Percentiles rank a stretch among this genome's conserved stretches.
Evolutionary conservation across 768 basidiomycete genomes (phyloP).

Genomic region (Naematelia encephala): DNA sequence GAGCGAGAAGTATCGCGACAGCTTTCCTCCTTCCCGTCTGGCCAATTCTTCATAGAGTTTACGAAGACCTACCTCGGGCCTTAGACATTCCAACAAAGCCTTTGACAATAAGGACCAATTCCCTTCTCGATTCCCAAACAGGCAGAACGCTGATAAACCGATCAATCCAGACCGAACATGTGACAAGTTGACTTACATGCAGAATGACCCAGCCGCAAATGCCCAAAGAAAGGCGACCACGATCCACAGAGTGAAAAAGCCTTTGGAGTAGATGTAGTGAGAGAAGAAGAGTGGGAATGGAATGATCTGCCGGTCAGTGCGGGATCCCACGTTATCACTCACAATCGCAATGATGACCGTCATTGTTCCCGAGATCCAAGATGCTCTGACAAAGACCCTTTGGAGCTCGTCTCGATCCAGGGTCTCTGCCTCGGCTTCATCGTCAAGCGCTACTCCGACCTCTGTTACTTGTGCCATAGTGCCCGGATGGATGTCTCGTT

Average conservation of each 20-base stretch:
- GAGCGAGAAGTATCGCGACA: too few relatives aligned
- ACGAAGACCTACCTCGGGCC: constrained; percentile 7
- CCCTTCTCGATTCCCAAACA: constrained; percentile 14
- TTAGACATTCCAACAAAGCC: constrained; percentile 3
- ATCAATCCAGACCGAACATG: neutral
- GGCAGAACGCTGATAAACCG: constrained; percentile 13
- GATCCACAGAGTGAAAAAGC: constrained; percentile 27
- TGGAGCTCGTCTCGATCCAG: constrained; percentile 16
- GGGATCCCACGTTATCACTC: neutral
- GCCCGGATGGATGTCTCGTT: neutral
- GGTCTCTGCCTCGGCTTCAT: constrained; percentile 6
- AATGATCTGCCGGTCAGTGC: constrained; percentile 14
- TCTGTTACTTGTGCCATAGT: neutral
- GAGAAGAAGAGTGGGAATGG: constrained; percentile 27
- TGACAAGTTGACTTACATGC: constrained; percentile 17
- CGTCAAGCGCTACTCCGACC: neutral
- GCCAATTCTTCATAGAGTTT: too few relatives aligned
- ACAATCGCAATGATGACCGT: constrained; percentile 20
- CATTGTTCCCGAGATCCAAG: constrained; percentile 17
- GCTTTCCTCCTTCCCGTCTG: too few relatives aligned
- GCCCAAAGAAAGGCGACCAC: constrained; percentile 20
- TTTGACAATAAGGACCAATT: constrained; percentile 12
- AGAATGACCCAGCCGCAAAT: constrained; percentile 21
- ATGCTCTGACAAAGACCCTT: constrained; percentile 21
- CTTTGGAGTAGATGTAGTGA: constrained; percentile 22